Evolutionary conservation across 306 rosid genomes (phyloP), one percentile per base, ranked within the genome.

Genomic region (Aeschynomene evenia): DNA sequence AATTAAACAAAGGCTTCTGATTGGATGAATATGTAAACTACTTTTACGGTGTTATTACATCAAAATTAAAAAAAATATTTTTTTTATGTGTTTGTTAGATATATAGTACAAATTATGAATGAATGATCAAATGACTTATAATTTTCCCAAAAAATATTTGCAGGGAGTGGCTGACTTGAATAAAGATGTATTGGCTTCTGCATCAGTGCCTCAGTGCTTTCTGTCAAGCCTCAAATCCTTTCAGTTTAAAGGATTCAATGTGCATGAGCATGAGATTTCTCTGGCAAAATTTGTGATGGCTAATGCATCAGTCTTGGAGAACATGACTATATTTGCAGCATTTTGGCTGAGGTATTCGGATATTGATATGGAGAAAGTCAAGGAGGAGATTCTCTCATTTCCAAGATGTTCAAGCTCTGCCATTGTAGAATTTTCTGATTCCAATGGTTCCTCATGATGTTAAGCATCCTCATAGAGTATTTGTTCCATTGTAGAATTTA

Each of bases 161-260:
- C 65, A 76, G 80, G 80, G 80, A 29, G 66, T 68, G 20, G 50
- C 59, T 20, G 60, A 68, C 7, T 76, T 54, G 22, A 52, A 53
- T 9, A 43, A 70, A 53, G 76, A 77, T 21, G 45, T 63, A 9
- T 68, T 60, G 36, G 12, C 40, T 40, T 42, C 18, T 28, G 66
- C 72, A 53, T 21, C 43, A 15, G 76, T 77, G 45, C 81, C 76
- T 62, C 66, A 1, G 0, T 77, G 81, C 72, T 51, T 77, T 52
- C 2, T 7, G 52, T 29, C 20, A 21, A 52, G 61, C 76, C 67
- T 77, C 34, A 53, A 33, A 53, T 33, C 15, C 31, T 52, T 77
- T 31, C 45, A 20, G 45, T 70, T 70, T 21, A 52, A 67, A 13
- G 72, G 50, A 42, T 69, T 70, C 34, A 61, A 62, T 21, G 66